Percentiles rank a stretch among this genome's conserved stretches.
Evolutionary conservation across 2,329 filamentous ascomycete genomes (phyloP).

Genomic region (Tolypocladium tundrense): DNA sequence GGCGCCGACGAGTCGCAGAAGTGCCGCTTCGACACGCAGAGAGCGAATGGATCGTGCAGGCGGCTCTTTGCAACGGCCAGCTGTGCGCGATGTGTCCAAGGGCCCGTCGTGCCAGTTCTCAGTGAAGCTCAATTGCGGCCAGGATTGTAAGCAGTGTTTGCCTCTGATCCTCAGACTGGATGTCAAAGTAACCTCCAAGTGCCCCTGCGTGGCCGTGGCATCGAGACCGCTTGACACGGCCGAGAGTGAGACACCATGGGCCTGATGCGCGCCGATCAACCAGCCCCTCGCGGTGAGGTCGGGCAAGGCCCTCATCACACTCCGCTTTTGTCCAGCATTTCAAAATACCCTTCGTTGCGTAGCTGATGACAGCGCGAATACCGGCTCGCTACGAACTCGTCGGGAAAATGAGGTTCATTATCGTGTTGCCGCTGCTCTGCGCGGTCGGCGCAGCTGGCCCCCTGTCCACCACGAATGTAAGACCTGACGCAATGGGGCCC

Average conservation of each 20-base stretch:
- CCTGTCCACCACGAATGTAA: background rate
- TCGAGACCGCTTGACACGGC: too few relatives aligned
- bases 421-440: background rate
- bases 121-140: background rate
- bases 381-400: background rate
- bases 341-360: background rate
- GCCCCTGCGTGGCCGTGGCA: too few relatives aligned
- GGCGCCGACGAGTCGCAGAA: conserved; percentile 24
- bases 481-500: background rate
- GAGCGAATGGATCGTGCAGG: conserved; percentile 20
- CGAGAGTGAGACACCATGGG: background rate
- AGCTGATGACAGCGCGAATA: background rate
- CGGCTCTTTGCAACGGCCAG: conserved; percentile 14
- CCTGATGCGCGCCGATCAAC: background rate
- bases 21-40: conserved; percentile 31
- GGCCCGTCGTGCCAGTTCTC: conserved; percentile 25
- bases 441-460: background rate
- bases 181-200: background rate
- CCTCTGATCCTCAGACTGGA: too few relatives aligned
- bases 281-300: background rate
- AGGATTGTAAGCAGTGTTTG: background rate
- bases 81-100: conserved; percentile 29
- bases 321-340: background rate
- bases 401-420: background rate
- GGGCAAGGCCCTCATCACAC: background rate